These are phyloP conservation scores for Cryptococcus jaspeensis DNA, from an alignment of 1,284 basidiomycete genomes.

Conservation along the genomic window DNA sequence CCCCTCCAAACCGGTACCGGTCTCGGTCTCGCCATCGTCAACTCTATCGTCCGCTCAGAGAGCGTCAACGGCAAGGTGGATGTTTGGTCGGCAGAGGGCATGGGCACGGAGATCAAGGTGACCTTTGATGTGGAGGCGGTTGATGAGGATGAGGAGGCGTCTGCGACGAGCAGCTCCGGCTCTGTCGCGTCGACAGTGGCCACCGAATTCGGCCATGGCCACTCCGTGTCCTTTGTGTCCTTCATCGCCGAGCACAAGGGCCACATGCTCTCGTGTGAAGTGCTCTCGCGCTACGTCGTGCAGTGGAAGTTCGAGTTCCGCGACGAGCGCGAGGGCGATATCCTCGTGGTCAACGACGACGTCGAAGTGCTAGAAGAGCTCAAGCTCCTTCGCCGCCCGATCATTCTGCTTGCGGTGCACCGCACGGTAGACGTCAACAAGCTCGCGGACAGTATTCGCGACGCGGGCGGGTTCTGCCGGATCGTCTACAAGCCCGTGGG, in stretches of 20 bases:
- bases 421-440: slow-evolving; percentile 61
- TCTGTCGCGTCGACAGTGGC: slow-evolving; percentile 11
- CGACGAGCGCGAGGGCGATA: slow-evolving; percentile 59
- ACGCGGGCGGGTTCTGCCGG: slow-evolving; percentile 80
- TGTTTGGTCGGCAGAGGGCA: slow-evolving; percentile 64
- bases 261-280: slow-evolving; percentile 63
- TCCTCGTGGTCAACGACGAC: slow-evolving; percentile 82
- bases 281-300: slow-evolving; percentile 66
- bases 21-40: slow-evolving; percentile 94
- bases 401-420: slow-evolving; percentile 62
- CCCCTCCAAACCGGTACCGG: slow-evolving; percentile 81
- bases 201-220: slow-evolving; percentile 50
- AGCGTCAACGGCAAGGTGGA: slow-evolving; percentile 75
- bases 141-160: slow-evolving; percentile 34
- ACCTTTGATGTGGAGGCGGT: slow-evolving; percentile 72
- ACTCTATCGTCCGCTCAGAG: slow-evolving; percentile 76
- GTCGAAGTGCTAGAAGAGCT: slow-evolving; percentile 61
- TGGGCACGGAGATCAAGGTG: slow-evolving; percentile 91
- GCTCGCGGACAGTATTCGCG: slow-evolving; percentile 45
- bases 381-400: slow-evolving; percentile 36
- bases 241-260: slow-evolving; percentile 71
- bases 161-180: slow-evolving; percentile 15
- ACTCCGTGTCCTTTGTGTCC: slow-evolving; percentile 67
- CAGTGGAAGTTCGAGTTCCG: slow-evolving; percentile 76
- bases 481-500: slow-evolving; percentile 87